Evolutionary conservation across 495 filamentous ascomycete species (phyloP), one percentile per base, ranked within the genome.

Genomic region (Aspergillus nidulans): DNA sequence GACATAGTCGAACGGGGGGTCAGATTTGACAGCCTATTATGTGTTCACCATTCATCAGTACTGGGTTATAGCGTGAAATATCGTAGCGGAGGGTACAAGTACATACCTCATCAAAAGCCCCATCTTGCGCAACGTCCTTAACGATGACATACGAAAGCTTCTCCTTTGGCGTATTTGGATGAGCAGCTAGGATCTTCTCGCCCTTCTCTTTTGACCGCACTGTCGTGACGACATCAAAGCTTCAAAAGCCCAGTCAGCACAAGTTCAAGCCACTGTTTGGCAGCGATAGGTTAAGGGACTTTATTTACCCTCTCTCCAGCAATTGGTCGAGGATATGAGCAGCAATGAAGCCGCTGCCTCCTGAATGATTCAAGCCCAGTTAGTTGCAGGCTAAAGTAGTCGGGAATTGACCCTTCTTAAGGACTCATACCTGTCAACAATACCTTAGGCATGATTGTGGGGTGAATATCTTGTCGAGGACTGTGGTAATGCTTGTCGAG

Each of bases 131-230:
- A 60, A 97, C 89, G 69, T 97, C 91, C 49, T 86, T 81, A 6
- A 96, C 90, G 63, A 96, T 85, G 48, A 78, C 79, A 56, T 87
- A 90, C 50, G 80, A 80, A 12, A 97, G 83, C 61, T 86, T 83
- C 18, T 81, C 84, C 47, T 81, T 80, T 32, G 77, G 60, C 3
- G 75, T 64, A 23, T 78, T 63, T 0, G 85, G 80, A 67, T 92
- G 83, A 15, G 85, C 84, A 18, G 82, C 69, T 16, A 83, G 80
- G 65, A 96, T 90, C 56, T 76, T 82, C 44, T 88, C 70, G 18
- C 86, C 91, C 66, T 97, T 97, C 19, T 83, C 81, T 49, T 88
- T 77, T 3, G 82, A 85, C 44, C 92, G 81, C 45, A 97, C 92
- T 5, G 89, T 96, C 9, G 90, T 89, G 13, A 94, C 83, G 12